A percentile compares a stretch with the other conserved stretches of the same genome.
Evolutionary conservation across 306 rosid genomes (phyloP).

Genomic region (Fagus sylvatica): DNA sequence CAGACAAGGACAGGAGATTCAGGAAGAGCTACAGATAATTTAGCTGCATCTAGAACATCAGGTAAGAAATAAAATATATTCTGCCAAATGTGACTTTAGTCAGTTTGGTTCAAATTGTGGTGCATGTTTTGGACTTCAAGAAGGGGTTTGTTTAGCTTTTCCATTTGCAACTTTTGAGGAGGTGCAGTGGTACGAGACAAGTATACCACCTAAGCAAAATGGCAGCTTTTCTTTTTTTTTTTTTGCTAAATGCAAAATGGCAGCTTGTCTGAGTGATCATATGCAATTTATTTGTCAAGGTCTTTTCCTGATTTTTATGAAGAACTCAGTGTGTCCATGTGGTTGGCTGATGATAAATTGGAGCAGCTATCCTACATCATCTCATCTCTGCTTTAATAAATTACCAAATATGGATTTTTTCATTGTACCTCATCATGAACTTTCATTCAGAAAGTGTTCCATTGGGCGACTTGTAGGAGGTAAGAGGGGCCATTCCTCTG

Average conservation of each 20-base stretch:
- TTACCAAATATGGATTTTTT: not conserved
- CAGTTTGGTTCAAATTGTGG: not conserved
- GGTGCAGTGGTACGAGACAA: not conserved
- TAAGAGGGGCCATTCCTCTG: no score
- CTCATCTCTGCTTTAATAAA: not conserved
- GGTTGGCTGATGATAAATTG: not conserved
- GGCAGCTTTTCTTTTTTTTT: not conserved
- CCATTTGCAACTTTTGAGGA: not conserved
- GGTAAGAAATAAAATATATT: constrained; percentile 29
- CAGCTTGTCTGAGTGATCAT: not conserved
- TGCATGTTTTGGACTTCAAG: constrained; percentile 4
- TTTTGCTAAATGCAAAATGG: no score
- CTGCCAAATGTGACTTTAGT: not conserved
- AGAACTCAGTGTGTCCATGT: not conserved
- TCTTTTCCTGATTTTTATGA: not conserved
- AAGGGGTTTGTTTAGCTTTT: constrained; percentile 16
- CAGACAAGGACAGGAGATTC: constrained; percentile 41
- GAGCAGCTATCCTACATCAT: not conserved
- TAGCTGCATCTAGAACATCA: constrained; percentile 58
- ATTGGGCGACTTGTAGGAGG: no score
- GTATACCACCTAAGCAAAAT: not conserved
- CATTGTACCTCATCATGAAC: not conserved
- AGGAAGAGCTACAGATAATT: constrained; percentile 43
- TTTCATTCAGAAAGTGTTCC: no score
- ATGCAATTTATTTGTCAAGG: not conserved